Conservation (phyloP, 257 asterid species). For the Schizonepeta tenuifolia region DNA sequence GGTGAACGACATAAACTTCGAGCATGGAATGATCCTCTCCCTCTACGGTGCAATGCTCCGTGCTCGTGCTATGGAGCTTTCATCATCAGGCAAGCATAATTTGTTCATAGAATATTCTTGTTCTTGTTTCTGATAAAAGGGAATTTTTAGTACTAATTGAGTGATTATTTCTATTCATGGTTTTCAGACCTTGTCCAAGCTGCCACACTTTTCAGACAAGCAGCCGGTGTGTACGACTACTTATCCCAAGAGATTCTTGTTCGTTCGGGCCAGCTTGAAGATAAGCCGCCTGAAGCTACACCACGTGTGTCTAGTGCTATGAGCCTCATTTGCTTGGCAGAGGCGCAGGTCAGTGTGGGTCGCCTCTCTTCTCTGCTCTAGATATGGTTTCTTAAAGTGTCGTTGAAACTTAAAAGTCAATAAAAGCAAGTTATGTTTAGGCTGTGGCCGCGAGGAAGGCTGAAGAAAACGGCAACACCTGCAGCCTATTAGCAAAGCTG, state of each 20-base stretch:
- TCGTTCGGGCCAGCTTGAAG: slow-evolving; percentile 11
- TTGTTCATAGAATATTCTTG: not conserved
- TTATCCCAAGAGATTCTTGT: slow-evolving; percentile 48
- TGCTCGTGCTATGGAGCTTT: slow-evolving; percentile 53
- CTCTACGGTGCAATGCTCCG: slow-evolving; percentile 63
- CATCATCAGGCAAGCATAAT: slow-evolving; percentile 46
- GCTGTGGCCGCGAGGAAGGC: slow-evolving; percentile 64
- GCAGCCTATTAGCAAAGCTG: slow-evolving; percentile 57
- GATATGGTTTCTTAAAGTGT: not conserved
- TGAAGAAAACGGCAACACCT: slow-evolving; percentile 59
- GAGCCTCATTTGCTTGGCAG: slow-evolving; percentile 71
- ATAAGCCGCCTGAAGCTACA: slow-evolving; percentile 57
- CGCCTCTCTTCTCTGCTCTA: not conserved
- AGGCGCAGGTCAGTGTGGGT: slow-evolving; percentile 59
- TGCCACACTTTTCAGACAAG: slow-evolving; percentile 60
- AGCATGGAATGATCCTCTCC: slow-evolving; percentile 59
- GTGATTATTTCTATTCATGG: not conserved
- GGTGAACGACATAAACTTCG: slow-evolving; percentile 44
- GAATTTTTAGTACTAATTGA: not conserved
- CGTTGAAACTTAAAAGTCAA: no score
- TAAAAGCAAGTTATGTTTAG: slow-evolving; percentile 28
- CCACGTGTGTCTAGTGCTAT: slow-evolving; percentile 41
- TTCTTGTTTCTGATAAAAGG: not conserved
- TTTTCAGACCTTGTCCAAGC: slow-evolving; percentile 63
- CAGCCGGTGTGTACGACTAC: slow-evolving; percentile 62